Percentiles rank a stretch among this genome's conserved stretches.
These are phyloP conservation scores for Lepidium aucheri DNA, from an alignment of 345 rosid species.

Conservation along the genomic window DNA sequence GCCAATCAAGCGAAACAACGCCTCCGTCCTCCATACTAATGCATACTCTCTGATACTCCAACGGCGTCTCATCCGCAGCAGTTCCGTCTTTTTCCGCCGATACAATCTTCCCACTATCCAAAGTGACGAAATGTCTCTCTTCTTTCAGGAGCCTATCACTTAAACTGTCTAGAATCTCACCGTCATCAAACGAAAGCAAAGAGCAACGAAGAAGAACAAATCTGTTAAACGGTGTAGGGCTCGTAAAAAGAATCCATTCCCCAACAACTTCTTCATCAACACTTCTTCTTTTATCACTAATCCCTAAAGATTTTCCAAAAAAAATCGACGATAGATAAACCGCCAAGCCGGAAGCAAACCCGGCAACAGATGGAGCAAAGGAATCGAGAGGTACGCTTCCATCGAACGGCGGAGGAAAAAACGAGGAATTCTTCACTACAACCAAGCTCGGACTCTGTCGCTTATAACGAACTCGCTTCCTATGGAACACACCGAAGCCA, in stretches of 20 bases:
- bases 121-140: conserved; percentile 73
- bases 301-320: conserved; percentile 1
- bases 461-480: conserved; percentile 48
- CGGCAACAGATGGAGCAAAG: conserved; percentile 42
- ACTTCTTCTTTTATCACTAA: neutral
- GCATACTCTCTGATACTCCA: conserved; percentile 76
- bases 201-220: conserved; percentile 85
- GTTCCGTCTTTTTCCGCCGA: conserved; percentile 4
- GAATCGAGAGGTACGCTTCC: conserved; percentile 31
- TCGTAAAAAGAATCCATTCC: conserved; percentile 73
- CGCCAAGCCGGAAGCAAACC: conserved; percentile 57
- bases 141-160: conserved; percentile 63
- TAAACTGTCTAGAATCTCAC: conserved; percentile 42
- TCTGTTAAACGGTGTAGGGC: conserved; percentile 86
- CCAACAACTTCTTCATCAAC: conserved; percentile 40
- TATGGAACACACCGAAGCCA: conserved; percentile 33
- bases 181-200: conserved; percentile 42
- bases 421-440: conserved; percentile 14
- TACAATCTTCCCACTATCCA: conserved; percentile 52
- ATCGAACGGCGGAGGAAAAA: conserved; percentile 37
- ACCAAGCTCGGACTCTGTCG: conserved; percentile 16
- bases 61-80: conserved; percentile 19
- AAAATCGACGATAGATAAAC: conserved; percentile 32
- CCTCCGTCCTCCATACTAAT: conserved; percentile 68
- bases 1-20: conserved; percentile 84